phyloP scores from a whole-genome alignment of 208 protist genomes.

The Crithidia expoeki region DNA sequence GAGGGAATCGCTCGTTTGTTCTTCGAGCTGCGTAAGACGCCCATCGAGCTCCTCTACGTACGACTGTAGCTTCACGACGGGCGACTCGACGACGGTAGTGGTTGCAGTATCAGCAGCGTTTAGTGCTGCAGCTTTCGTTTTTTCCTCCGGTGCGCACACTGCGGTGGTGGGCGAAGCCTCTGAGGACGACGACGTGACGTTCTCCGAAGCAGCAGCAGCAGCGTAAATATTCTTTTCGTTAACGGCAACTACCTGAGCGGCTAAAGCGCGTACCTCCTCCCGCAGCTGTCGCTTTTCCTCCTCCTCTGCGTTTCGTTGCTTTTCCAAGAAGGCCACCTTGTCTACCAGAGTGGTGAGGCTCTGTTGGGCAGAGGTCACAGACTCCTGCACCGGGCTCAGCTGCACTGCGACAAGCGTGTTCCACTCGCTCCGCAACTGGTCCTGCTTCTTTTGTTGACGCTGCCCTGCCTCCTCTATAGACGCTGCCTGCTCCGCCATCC shows the following conservation, averaged over 20 bases:
- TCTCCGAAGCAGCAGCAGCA: too few species aligned
- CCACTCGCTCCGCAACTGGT: conserved; percentile 5
- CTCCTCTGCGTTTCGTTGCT: background rate
- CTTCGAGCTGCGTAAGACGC: conserved; percentile 25
- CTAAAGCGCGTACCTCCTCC: conserved; percentile 7
- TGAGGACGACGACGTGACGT: too few species aligned
- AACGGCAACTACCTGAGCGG: background rate
- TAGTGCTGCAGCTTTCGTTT: background rate
- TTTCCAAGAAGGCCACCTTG: conserved; percentile 6
- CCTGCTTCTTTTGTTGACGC: conserved; percentile 2
- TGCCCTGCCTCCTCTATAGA: conserved; percentile 1
- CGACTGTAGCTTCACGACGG: conserved; percentile 7
- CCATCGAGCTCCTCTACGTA: conserved; percentile 18
- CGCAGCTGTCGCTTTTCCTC: conserved; percentile 5
- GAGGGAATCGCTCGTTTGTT: conserved; percentile 23
- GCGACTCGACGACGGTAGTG: background rate
- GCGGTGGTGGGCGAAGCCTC: background rate
- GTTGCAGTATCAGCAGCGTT: background rate
- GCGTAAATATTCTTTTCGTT: background rate
- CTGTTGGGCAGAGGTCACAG: conserved; percentile 1
- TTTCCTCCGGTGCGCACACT: background rate
- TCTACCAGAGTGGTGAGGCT: conserved; percentile 6
- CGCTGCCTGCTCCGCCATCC: conserved; percentile 6
- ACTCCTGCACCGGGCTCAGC: conserved; percentile 6
- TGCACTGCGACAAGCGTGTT: conserved; percentile 2